Percentiles rank a stretch among this genome's conserved stretches.
phyloP scores from a whole-genome alignment of 2,329 filamentous ascomycete genomes.

The Cordyceps farinosa region DNA sequence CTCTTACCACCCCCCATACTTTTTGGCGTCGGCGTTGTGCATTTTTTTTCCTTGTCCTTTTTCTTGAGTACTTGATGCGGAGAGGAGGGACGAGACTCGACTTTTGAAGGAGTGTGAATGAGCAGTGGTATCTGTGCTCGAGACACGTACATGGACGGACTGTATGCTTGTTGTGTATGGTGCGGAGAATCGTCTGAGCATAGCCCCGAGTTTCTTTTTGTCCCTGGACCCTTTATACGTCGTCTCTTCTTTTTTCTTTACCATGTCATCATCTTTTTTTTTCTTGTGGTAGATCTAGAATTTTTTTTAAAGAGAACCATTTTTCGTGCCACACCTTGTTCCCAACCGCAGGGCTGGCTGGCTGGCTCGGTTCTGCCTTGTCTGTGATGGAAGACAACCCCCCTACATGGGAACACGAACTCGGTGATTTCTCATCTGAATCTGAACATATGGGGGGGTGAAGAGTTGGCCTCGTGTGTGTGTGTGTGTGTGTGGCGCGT shows the following conservation, averaged over 20 bases:
- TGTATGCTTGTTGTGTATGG: background rate
- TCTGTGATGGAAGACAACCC: no score
- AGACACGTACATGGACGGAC: background rate
- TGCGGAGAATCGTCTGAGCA: background rate
- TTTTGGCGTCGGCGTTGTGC: conserved; percentile 15
- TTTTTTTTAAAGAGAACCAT: background rate
- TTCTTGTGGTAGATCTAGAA: conserved; percentile 12
- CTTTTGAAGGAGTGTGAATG: background rate
- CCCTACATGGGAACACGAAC: no score
- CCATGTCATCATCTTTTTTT: background rate
- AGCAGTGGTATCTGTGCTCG: background rate
- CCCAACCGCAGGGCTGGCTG: no score
- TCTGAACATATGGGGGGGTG: no score
- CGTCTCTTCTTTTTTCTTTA: background rate
- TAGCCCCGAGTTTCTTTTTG: background rate
- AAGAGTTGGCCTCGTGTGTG: no score
- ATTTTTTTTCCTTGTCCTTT: conserved; percentile 19
- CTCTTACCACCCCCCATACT: conserved; percentile 10
- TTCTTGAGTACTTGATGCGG: conserved; percentile 17
- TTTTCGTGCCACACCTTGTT: background rate
- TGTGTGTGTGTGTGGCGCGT: background rate
- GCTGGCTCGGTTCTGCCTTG: background rate
- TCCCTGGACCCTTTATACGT: background rate
- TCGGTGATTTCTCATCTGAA: no score
- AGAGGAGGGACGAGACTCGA: background rate